These are phyloP conservation scores for Plasmopara muralis DNA, from an alignment of 352 stramenopile genomes.

Conservation along the genomic window DNA sequence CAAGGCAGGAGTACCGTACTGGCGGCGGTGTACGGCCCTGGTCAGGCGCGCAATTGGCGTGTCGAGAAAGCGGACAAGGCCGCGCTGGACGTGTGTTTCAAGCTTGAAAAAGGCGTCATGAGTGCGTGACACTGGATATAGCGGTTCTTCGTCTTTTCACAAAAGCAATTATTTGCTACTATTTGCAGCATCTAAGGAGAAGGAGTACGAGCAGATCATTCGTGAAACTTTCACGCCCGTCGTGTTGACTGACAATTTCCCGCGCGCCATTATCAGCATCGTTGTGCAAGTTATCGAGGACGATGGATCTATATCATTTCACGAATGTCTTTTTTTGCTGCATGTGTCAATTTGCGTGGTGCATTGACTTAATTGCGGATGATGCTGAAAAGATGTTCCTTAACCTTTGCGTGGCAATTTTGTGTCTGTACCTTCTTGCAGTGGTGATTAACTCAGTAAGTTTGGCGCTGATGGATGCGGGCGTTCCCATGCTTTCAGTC, in stretches of 20 bases:
- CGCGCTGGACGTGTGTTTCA: conserved; percentile 72
- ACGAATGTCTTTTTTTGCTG: conserved; percentile 14
- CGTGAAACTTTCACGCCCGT: conserved; percentile 68
- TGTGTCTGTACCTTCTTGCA: conserved; percentile 44
- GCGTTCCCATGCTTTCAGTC: conserved; percentile 65
- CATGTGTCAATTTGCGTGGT: conserved; percentile 13
- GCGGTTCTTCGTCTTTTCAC: background rate
- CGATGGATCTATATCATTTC: conserved; percentile 63
- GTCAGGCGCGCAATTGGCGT: conserved; percentile 65
- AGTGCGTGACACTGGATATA: conserved; percentile 31
- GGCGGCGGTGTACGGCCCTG: conserved; percentile 67
- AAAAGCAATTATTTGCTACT: conserved; percentile 1
- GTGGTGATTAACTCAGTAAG: conserved; percentile 76
- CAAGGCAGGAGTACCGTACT: conserved; percentile 71
- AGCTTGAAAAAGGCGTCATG: conserved; percentile 67
- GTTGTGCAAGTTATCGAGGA: conserved; percentile 82
- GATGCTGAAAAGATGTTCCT: conserved; percentile 19
- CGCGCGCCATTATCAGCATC: conserved; percentile 80
- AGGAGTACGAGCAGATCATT: conserved; percentile 81
- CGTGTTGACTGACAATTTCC: conserved; percentile 61
- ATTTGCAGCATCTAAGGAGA: conserved; percentile 63
- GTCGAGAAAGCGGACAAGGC: conserved; percentile 57
- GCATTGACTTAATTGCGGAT: background rate
- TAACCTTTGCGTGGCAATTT: conserved; percentile 25
- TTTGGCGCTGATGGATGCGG: conserved; percentile 72